These are phyloP conservation scores for Tetraselmis chui DNA, from an alignment of 139 green algal genomes.

Conservation along the genomic window DNA sequence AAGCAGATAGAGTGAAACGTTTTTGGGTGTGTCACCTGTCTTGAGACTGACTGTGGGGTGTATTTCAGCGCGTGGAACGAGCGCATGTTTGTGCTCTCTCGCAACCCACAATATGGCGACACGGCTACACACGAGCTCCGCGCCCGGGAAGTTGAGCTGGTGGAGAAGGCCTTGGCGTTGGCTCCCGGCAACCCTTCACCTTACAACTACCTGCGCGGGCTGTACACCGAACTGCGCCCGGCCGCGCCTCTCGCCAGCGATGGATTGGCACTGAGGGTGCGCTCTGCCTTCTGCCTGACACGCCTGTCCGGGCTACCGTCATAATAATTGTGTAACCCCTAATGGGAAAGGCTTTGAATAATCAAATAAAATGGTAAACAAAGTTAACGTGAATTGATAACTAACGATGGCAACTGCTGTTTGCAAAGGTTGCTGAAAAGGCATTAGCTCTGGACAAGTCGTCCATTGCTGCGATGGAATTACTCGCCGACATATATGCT, in stretches of 20 bases:
- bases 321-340: too few species aligned
- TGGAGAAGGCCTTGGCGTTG: not conserved
- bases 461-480: not conserved
- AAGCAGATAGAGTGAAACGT: too few species aligned
- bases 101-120: not conserved
- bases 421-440: not conserved
- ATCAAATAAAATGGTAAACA: too few species aligned
- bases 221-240: not conserved
- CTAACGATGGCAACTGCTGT: too few species aligned
- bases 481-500: not conserved
- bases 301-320: too few species aligned
- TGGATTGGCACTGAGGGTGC: not conserved
- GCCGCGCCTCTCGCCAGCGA: not conserved
- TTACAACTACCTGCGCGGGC: not conserved
- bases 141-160: not conserved
- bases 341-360: too few species aligned
- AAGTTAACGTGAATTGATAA: too few species aligned
- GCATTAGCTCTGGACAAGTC: not conserved
- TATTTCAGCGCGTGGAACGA: slow-evolving; percentile 76
- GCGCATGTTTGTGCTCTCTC: slow-evolving; percentile 52
- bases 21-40: too few species aligned
- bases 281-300: too few species aligned
- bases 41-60: too few species aligned
- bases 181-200: not conserved
- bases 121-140: not conserved